These are phyloP conservation scores for Umbilicaria muhlenbergii DNA, from an alignment of 495 filamentous ascomycete species.

Conservation along the genomic window DNA sequence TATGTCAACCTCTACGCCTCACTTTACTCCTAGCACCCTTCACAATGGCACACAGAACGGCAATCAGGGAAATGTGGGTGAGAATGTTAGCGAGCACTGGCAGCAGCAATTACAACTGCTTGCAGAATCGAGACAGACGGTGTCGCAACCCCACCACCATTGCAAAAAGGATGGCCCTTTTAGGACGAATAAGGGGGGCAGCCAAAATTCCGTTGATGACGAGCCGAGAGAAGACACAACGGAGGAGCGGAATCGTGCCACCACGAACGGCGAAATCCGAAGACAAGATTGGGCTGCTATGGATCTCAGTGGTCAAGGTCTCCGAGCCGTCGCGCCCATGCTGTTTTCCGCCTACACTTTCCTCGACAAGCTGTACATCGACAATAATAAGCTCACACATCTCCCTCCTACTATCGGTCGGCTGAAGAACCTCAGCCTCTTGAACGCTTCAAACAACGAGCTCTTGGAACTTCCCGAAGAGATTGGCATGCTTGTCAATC, in stretches of 20 bases:
- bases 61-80: conserved; percentile 38
- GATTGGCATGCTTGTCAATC: conserved; percentile 85
- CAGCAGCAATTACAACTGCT: conserved; percentile 68
- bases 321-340: conserved; percentile 59
- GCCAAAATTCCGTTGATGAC: conserved; percentile 38
- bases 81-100: conserved; percentile 71
- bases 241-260: conserved; percentile 45
- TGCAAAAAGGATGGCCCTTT: conserved; percentile 29
- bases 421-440: conserved; percentile 57
- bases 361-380: conserved; percentile 77
- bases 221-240: conserved; percentile 40
- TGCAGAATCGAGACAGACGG: conserved; percentile 51
- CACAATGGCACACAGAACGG: conserved; percentile 57
- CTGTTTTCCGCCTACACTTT: conserved; percentile 73
- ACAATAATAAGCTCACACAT: conserved; percentile 68
- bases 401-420: conserved; percentile 66
- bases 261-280: conserved; percentile 37
- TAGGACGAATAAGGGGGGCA: conserved; percentile 44
- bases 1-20: conserved; percentile 55
- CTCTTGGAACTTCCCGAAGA: conserved; percentile 73
- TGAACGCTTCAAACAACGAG: conserved; percentile 82
- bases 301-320: conserved; percentile 84
- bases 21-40: conserved; percentile 53
- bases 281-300: conserved; percentile 80
- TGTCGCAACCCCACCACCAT: conserved; percentile 46